Percentiles rank a stretch among this genome's conserved stretches.
These are phyloP conservation scores for Globisporangium rhizosaccharum DNA, from an alignment of 352 stramenopile genomes.

Conservation along the genomic window DNA sequence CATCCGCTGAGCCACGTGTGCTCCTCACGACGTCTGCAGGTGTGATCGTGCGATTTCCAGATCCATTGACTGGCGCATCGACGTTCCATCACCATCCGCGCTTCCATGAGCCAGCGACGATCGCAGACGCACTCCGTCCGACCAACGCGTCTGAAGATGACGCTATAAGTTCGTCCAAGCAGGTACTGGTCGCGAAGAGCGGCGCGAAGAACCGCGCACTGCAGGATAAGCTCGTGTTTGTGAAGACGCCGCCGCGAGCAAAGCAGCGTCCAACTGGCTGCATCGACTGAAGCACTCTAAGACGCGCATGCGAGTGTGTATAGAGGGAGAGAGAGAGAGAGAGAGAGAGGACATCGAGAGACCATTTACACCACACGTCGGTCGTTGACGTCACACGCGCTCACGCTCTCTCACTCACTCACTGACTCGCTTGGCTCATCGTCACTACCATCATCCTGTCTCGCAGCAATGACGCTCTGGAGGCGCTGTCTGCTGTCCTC, in stretches of 20 bases:
- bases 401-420: neutral
- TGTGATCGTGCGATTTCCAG: conserved; percentile 41
- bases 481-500: neutral
- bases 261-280: neutral
- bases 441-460: neutral
- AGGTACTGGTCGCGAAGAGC: conserved; percentile 30
- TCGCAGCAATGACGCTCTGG: neutral
- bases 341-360: neutral
- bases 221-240: conserved; percentile 53
- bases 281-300: neutral
- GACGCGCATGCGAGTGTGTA: neutral
- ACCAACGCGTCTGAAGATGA: too few species aligned
- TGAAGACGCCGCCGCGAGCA: conserved; percentile 34
- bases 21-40: conserved; percentile 40
- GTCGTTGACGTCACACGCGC: neutral
- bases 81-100: conserved; percentile 48
- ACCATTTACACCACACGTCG: neutral
- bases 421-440: neutral
- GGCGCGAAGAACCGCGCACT: conserved; percentile 37
- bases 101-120: conserved; percentile 11
- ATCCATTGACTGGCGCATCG: conserved; percentile 17
- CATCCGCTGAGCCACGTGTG: conserved; percentile 24
- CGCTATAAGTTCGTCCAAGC: neutral
- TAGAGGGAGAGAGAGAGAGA: neutral
- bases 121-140: neutral